These are phyloP conservation scores for Senna siamea DNA, from an alignment of 306 rosid species.

Conservation along the genomic window DNA sequence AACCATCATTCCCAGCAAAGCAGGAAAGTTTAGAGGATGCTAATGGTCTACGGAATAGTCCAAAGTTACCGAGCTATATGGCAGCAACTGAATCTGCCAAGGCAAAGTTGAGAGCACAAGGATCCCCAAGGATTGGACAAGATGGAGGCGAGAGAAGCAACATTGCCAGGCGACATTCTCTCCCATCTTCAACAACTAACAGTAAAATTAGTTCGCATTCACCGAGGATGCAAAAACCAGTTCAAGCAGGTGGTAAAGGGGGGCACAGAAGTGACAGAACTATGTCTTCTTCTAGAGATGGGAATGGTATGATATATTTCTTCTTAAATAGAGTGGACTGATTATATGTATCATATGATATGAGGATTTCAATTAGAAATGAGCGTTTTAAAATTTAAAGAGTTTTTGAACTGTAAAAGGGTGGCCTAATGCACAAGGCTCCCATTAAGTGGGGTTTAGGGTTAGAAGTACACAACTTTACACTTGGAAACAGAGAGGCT, in stretches of 20 bases:
- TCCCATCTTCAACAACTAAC: conserved; percentile 58
- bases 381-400: background rate
- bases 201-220: conserved; percentile 72
- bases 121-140: conserved; percentile 67
- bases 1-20: conserved; percentile 52
- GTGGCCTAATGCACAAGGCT: too few relatives aligned
- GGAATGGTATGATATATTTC: conserved; percentile 38
- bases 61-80: conserved; percentile 81
- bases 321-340: background rate
- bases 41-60: conserved; percentile 60
- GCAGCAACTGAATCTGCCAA: conserved; percentile 87
- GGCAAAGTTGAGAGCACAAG: conserved; percentile 83
- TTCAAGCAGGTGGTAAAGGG: conserved; percentile 67
- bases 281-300: conserved; percentile 51
- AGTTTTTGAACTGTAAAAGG: background rate
- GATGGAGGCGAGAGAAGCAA: conserved; percentile 59
- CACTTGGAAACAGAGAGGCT: too few relatives aligned
- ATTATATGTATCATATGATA: background rate
- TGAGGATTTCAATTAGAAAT: background rate
- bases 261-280: conserved; percentile 47
- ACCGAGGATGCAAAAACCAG: conserved; percentile 67
- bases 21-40: conserved; percentile 66
- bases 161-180: conserved; percentile 65
- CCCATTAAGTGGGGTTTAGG: too few relatives aligned
- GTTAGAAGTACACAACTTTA: too few relatives aligned